A percentile compares a stretch with the other conserved stretches of the same genome.
These are phyloP conservation scores for Trametes cingulata DNA, from an alignment of 768 basidiomycete genomes.

Conservation along the genomic window DNA sequence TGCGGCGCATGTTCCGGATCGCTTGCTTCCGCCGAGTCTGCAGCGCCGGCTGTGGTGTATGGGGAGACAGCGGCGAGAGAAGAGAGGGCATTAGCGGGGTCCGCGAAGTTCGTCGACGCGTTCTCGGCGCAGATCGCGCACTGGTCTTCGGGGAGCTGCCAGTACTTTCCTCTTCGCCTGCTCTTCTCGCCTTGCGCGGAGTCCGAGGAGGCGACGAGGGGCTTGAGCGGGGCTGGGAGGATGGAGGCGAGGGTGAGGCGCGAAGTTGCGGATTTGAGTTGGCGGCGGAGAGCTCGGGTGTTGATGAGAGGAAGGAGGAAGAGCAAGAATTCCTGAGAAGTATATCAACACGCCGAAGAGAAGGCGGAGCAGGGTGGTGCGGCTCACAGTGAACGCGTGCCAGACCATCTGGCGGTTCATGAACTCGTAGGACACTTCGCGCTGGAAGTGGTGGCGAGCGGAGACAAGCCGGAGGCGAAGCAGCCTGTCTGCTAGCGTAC, in stretches of 20 bases:
- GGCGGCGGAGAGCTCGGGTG: constrained; percentile 61
- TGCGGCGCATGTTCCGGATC: constrained; percentile 46
- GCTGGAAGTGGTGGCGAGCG: constrained; percentile 62
- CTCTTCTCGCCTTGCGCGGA: neutral
- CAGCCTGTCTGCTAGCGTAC: constrained; percentile 79
- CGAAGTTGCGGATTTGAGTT: constrained; percentile 41
- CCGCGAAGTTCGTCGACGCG: constrained; percentile 58
- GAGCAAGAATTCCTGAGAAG: constrained; percentile 84
- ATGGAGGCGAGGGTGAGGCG: constrained; percentile 29
- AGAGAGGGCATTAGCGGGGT: constrained; percentile 51
- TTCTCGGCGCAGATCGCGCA: constrained; percentile 92
- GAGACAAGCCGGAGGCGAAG: constrained; percentile 76
- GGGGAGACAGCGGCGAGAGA: constrained; percentile 33
- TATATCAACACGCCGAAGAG: no score
- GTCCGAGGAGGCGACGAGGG: constrained; percentile 20
- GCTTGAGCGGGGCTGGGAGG: constrained; percentile 36
- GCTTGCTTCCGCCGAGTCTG: neutral
- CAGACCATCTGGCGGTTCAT: constrained; percentile 99
- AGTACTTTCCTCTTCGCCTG: constrained; percentile 57
- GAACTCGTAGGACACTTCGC: constrained; percentile 95
- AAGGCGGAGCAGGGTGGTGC: no score
- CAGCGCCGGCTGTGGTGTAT: constrained; percentile 11
- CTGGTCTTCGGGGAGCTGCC: constrained; percentile 66
- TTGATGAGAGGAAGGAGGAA: constrained; percentile 89
- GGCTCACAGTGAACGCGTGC: constrained; percentile 93